A percentile compares a stretch with the other conserved stretches of the same genome.
Conservation (phyloP, 2,329 filamentous ascomycete genomes). For the Fusarium sp. region DNA sequence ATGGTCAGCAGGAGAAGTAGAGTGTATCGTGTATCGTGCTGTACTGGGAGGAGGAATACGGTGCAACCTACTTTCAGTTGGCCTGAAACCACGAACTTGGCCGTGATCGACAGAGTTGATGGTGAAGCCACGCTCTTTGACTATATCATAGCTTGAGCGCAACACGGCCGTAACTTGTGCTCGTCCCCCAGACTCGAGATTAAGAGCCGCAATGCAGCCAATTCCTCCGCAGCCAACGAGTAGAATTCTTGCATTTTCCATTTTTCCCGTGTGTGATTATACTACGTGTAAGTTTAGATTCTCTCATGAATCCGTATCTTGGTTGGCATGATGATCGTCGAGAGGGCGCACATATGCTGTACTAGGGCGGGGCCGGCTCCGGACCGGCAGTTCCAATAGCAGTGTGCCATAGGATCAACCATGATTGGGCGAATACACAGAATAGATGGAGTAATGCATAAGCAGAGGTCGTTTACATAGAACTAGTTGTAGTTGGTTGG, state of each 20-base stretch:
- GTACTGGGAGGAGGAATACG: background rate
- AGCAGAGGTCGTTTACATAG: background rate
- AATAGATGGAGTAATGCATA: background rate
- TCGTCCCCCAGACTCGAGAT: conserved; percentile 39
- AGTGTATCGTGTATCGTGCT: background rate
- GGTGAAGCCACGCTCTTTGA: conserved; percentile 42
- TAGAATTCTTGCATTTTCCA: conserved; percentile 38
- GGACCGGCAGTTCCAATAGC: background rate
- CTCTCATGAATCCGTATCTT: background rate
- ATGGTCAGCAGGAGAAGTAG: conserved; percentile 5
- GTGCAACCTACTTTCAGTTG: conserved; percentile 37
- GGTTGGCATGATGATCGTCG: conserved; percentile 7
- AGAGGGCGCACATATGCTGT: conserved; percentile 29
- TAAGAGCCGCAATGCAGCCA: conserved; percentile 45
- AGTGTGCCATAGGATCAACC: background rate
- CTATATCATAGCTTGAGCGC: conserved; percentile 44
- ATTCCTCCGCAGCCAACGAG: conserved; percentile 47
- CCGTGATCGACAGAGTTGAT: conserved; percentile 47
- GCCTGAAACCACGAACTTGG: conserved; percentile 35
- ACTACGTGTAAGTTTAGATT: background rate
- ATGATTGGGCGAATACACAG: conserved; percentile 25
- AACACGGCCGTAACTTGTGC: conserved; percentile 46
- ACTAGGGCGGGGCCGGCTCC: conserved; percentile 28
- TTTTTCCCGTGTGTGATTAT: background rate
- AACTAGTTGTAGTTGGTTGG: background rate